These are phyloP conservation scores for Fraxinus nigra DNA, from an alignment of 305 asterid species.

Conservation along the genomic window DNA sequence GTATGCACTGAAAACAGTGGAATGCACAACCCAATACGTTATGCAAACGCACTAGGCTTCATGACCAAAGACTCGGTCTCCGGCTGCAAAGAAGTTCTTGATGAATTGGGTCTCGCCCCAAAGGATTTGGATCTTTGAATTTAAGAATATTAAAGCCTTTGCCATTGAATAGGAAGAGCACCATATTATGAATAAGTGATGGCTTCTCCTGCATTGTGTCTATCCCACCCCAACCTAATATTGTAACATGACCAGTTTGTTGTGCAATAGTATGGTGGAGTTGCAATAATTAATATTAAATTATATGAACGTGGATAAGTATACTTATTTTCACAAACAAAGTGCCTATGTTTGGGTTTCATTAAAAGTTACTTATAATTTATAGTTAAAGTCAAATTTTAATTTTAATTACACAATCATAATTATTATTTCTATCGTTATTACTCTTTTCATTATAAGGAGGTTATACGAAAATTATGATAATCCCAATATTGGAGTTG, in stretches of 20 bases:
- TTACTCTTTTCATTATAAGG: no score
- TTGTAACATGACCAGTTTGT: neutral
- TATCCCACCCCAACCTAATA: neutral
- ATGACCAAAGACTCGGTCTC: constrained; percentile 31
- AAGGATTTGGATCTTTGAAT: neutral
- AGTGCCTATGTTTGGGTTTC: neutral
- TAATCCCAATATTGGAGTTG: neutral
- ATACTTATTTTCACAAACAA: neutral
- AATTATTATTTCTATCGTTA: no score
- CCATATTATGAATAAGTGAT: neutral
- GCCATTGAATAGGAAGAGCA: neutral
- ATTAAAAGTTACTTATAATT: neutral
- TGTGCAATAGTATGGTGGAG: neutral
- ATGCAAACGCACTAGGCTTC: constrained; percentile 51
- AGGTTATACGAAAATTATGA: neutral
- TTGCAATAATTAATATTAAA: neutral
- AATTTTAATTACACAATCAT: no score
- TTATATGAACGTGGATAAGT: neutral
- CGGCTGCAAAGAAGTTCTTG: constrained; percentile 29
- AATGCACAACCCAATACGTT: constrained; percentile 26
- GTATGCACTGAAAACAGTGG: constrained; percentile 38
- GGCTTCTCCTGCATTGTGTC: neutral
- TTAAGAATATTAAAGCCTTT: neutral
- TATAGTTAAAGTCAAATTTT: no score
- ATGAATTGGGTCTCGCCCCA: constrained; percentile 27